phyloP scores from a whole-genome alignment of 2,329 filamentous ascomycete genomes.

The Cadophora sp. region DNA sequence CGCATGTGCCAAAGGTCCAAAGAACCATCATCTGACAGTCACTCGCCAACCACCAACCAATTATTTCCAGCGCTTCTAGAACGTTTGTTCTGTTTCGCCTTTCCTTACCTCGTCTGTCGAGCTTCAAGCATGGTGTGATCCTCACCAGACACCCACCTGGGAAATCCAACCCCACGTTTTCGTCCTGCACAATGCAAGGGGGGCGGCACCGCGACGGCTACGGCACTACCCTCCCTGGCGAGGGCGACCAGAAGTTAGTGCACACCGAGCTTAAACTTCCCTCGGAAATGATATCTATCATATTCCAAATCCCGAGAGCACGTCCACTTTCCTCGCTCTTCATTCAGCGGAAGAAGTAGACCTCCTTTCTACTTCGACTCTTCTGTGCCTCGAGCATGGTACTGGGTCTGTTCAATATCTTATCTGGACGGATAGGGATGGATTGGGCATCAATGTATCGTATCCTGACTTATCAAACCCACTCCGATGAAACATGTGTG shows the following conservation, averaged over 20 bases:
- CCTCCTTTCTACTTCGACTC: background rate
- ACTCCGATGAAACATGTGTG: background rate
- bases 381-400: background rate
- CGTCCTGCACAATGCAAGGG: background rate
- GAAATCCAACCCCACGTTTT: background rate
- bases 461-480: background rate
- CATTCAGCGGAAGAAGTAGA: background rate
- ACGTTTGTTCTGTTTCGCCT: background rate
- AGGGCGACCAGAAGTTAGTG: background rate
- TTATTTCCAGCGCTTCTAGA: background rate
- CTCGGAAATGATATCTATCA: background rate
- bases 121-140: background rate
- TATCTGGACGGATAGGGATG: background rate
- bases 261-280: background rate
- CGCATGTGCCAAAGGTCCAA: background rate
- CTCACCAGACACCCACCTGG: background rate
- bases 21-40: slow-evolving; percentile 2
- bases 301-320: background rate
- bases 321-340: background rate
- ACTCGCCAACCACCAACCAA: background rate
- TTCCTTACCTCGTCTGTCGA: background rate
- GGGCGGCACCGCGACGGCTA: background rate
- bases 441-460: background rate
- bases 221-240: background rate
- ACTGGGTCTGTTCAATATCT: slow-evolving; percentile 1